Base-by-base conservation (phyloP, 2,329 filamentous ascomycete genomes). In the Pseudocercospora vitis region DNA sequence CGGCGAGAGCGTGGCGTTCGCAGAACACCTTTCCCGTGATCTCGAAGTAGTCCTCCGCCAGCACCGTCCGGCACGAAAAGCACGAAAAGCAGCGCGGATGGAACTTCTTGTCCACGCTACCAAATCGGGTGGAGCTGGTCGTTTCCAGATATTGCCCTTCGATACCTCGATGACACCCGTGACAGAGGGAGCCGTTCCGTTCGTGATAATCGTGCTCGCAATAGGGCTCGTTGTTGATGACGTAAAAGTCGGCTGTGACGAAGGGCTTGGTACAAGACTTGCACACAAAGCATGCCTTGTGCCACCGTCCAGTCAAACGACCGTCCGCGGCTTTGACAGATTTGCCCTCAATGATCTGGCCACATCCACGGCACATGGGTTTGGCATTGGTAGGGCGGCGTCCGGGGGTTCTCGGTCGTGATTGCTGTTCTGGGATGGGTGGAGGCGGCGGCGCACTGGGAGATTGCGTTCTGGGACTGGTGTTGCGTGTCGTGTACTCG, bases 201-300 rank as follows among this genome's bases (percentile, higher is more conserved):
- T 88, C 82, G 74, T 99, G 94, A 69, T 97, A 99, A 72, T 97
- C 91, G 46, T 86, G 84, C 62, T 90, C 87, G 72, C 94, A 97
- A 73, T 92, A 96, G 0, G 94, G 94, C 55, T 84, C 80, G 72
- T 99, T 90, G 60, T 87, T 75, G 55, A 91, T 82, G 8, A 99
- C 91, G 69, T 99, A 99, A 65, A 97, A 97, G 55, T 94, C 91
- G 1, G 89, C 82, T 0, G 91, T 95, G 16, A 85, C 78, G 68
- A 97, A 99, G 0, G 91, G 86, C 50, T 85, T 80, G 8, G 78
- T 77, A 75, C 94, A 99, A 1, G 87, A 91, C 3, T 84, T 82
- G 78, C 94, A 99, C 8, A 92, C 88, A 68, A 99, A 97, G 71
- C 92, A 99, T 3, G 87, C 82, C 71, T 95, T 95, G 78, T 99